Evolutionary conservation across 257 asterid species (phyloP).

Genomic region (Gentiana macrophylla): DNA sequence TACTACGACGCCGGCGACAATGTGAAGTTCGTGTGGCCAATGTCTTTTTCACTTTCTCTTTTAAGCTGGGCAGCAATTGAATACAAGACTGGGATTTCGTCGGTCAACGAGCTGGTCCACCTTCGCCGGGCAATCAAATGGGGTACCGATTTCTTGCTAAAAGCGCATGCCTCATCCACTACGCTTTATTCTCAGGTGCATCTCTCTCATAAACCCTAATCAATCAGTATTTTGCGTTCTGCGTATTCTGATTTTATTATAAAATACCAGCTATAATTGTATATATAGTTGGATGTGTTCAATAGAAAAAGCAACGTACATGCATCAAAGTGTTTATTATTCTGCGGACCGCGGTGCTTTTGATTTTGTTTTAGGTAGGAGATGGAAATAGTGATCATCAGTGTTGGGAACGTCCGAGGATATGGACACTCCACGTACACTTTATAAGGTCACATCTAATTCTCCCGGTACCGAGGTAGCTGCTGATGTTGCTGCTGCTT

Average conservation of each 20-base stretch:
- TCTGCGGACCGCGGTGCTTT: too few relatives aligned
- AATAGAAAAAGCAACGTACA: too few relatives aligned
- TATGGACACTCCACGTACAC: constrained; percentile 78
- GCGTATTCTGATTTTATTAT: too few relatives aligned
- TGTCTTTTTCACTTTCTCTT: constrained; percentile 49
- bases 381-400: constrained; percentile 57
- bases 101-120: constrained; percentile 22
- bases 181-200: constrained; percentile 68
- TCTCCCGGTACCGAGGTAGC: constrained; percentile 75
- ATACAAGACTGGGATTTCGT: constrained; percentile 19
- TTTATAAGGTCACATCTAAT: constrained; percentile 39
- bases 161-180: constrained; percentile 45
- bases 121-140: constrained; percentile 43
- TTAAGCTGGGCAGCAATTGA: constrained; percentile 72
- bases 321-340: too few relatives aligned
- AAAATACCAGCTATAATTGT: too few relatives aligned
- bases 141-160: constrained; percentile 53
- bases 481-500: constrained; percentile 70
- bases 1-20: constrained; percentile 88
- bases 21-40: constrained; percentile 81
- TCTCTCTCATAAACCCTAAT: too few relatives aligned
- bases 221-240: too few relatives aligned
- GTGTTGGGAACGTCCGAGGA: constrained; percentile 91
- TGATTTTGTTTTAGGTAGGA: constrained; percentile 40
- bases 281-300: too few relatives aligned